These are phyloP conservation scores for Tylopilus intermedius DNA, from an alignment of 768 basidiomycete species.

Conservation along the genomic window DNA sequence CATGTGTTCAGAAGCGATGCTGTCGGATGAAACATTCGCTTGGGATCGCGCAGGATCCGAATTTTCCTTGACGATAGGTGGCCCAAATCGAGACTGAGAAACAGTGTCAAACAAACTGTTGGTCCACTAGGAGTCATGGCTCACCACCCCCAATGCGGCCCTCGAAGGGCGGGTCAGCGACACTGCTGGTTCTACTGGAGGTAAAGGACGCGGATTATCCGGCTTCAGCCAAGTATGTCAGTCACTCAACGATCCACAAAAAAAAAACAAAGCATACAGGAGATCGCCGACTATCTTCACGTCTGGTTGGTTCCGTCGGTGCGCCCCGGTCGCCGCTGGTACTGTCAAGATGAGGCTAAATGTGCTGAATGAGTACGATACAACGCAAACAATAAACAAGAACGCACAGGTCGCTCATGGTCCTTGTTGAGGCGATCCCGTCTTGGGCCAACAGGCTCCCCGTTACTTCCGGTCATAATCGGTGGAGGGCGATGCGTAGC, in stretches of 20 bases:
- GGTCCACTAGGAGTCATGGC: background rate
- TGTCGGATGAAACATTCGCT: constrained; percentile 17
- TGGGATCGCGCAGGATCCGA: constrained; percentile 4
- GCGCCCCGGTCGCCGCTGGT: background rate
- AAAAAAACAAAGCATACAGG: constrained; percentile 10
- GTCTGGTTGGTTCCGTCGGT: constrained; percentile 5
- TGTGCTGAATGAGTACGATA: constrained; percentile 7
- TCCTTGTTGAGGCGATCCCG: constrained; percentile 18
- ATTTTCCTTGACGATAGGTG: constrained; percentile 24
- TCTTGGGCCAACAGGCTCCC: constrained; percentile 19
- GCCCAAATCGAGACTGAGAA: constrained; percentile 30
- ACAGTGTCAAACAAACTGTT: background rate
- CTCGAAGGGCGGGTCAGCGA: constrained; percentile 14
- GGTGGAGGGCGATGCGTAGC: background rate
- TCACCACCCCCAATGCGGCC: constrained; percentile 9
- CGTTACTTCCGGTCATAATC: constrained; percentile 13
- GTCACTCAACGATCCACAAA: background rate
- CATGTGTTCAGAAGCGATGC: constrained; percentile 7
- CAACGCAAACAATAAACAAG: background rate
- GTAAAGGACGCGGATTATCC: constrained; percentile 1
- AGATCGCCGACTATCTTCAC: constrained; percentile 12
- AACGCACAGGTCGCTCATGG: constrained; percentile 23
- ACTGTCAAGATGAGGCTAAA: constrained; percentile 17
- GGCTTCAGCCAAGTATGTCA: constrained; percentile 8
- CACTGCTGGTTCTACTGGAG: constrained; percentile 8